Conservation (phyloP, 768 basidiomycete species). For the Leccinum truebloodii region DNA sequence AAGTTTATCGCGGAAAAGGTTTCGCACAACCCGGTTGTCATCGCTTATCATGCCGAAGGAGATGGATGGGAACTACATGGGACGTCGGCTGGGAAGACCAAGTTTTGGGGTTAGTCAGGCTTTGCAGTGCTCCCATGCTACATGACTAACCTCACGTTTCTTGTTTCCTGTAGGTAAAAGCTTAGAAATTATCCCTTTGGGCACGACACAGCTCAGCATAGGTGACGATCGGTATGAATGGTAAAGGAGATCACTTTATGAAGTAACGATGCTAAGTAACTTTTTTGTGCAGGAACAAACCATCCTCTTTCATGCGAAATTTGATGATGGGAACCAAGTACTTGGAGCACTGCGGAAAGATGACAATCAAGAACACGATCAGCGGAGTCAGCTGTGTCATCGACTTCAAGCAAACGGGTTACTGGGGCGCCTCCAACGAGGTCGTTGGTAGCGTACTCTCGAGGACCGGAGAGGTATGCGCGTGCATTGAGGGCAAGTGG, state of each 20-base stretch:
- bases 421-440: slow-evolving; percentile 77
- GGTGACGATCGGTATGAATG: slow-evolving; percentile 71
- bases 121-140: slow-evolving; percentile 8
- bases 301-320: slow-evolving; percentile 87
- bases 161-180: slow-evolving; percentile 65
- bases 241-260: slow-evolving; percentile 38
- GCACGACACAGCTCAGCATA: slow-evolving; percentile 65
- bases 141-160: slow-evolving; percentile 20
- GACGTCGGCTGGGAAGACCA: slow-evolving; percentile 81
- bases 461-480: slow-evolving; percentile 50
- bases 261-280: slow-evolving; percentile 4
- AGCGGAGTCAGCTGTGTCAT: slow-evolving; percentile 60
- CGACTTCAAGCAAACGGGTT: slow-evolving; percentile 87
- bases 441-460: slow-evolving; percentile 64
- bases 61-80: slow-evolving; percentile 72
- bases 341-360: slow-evolving; percentile 80
- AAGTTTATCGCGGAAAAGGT: slow-evolving; percentile 88
- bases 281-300: slow-evolving; percentile 62
- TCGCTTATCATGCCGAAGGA: slow-evolving; percentile 82
- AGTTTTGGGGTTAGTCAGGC: slow-evolving; percentile 76
- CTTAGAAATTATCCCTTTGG: slow-evolving; percentile 82
- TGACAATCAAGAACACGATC: slow-evolving; percentile 68
- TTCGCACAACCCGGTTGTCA: slow-evolving; percentile 78
- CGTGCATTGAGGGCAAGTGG: slow-evolving; percentile 87
- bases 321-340: slow-evolving; percentile 91